These are phyloP conservation scores for Trichosanthes cucumerina DNA, from an alignment of 306 rosid species.

Conservation along the genomic window DNA sequence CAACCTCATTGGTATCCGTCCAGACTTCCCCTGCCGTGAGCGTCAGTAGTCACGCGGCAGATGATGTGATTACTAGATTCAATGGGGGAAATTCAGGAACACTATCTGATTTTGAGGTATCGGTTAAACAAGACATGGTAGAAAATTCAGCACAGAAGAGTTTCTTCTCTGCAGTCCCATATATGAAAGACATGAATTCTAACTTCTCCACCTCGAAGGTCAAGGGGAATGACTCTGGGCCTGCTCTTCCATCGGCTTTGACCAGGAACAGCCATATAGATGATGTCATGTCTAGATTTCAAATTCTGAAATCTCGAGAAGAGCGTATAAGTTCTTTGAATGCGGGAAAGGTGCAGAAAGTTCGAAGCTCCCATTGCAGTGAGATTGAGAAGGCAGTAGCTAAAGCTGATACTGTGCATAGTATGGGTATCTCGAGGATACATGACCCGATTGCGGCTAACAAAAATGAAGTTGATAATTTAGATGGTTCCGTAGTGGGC, in stretches of 20 bases:
- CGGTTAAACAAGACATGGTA: conserved; percentile 21
- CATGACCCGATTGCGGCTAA: conserved; percentile 21
- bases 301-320: conserved; percentile 6
- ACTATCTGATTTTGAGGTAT: conserved; percentile 21
- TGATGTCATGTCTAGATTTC: conserved; percentile 12
- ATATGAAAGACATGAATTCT: neutral
- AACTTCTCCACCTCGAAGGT: neutral
- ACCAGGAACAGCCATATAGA: neutral
- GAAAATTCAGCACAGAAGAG: conserved; percentile 13
- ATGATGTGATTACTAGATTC: conserved; percentile 31
- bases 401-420: conserved; percentile 16
- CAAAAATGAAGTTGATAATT: conserved; percentile 13
- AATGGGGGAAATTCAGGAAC: conserved; percentile 15
- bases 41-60: conserved; percentile 20
- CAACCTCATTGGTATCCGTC: conserved; percentile 17
- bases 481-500: conserved; percentile 47
- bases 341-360: neutral
- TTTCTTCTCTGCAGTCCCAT: neutral
- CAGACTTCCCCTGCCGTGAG: conserved; percentile 16
- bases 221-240: neutral
- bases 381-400: neutral
- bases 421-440: conserved; percentile 11
- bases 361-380: neutral
- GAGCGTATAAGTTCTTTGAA: neutral
- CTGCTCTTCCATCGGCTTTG: neutral